A percentile compares a stretch with the other conserved stretches of the same genome.
Conservation (phyloP, 805 yeast species). For the Saturnispora mendoncae region DNA sequence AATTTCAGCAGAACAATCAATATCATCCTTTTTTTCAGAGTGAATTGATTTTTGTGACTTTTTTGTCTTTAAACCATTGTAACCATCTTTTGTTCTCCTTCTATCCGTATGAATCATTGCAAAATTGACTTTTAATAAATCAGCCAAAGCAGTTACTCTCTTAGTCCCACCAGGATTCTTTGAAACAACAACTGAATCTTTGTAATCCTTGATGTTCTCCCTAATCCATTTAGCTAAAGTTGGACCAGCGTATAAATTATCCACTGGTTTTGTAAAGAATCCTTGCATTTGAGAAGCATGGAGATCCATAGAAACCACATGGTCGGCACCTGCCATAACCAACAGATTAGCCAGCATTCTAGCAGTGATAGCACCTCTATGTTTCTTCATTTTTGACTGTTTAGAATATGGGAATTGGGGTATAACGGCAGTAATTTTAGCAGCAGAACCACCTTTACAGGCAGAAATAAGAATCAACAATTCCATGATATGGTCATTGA, state of each 20-base stretch:
- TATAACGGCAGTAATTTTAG: constrained; percentile 90
- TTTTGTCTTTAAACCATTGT: constrained; percentile 34
- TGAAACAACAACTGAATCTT: constrained; percentile 91
- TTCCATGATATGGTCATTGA: constrained; percentile 95
- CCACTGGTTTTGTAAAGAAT: constrained; percentile 94
- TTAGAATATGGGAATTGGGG: constrained; percentile 97
- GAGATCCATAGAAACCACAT: constrained; percentile 93
- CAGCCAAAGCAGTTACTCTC: constrained; percentile 97
- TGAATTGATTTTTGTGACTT: constrained; percentile 31
- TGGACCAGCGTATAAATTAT: constrained; percentile 93
- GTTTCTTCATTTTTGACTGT: constrained; percentile 97
- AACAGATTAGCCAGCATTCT: constrained; percentile 93
- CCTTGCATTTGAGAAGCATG: constrained; percentile 99
- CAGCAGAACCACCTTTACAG: constrained; percentile 97
- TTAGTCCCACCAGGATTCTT: constrained; percentile 99
- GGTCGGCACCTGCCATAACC: constrained; percentile 99
- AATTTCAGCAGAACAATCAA: constrained; percentile 66
- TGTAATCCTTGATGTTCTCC: constrained; percentile 77
- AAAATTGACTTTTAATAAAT: constrained; percentile 86
- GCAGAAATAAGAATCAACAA: constrained; percentile 86
- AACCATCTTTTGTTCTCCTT: constrained; percentile 72
- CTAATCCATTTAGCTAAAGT: constrained; percentile 93
- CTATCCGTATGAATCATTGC: constrained; percentile 99
- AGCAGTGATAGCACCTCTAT: constrained; percentile 97
- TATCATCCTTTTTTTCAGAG: constrained; percentile 38